Evolutionary conservation across 371 early-diverging fungal species (phyloP), one percentile per base, ranked within the genome.

Genomic region (Rhizopus delemar): DNA sequence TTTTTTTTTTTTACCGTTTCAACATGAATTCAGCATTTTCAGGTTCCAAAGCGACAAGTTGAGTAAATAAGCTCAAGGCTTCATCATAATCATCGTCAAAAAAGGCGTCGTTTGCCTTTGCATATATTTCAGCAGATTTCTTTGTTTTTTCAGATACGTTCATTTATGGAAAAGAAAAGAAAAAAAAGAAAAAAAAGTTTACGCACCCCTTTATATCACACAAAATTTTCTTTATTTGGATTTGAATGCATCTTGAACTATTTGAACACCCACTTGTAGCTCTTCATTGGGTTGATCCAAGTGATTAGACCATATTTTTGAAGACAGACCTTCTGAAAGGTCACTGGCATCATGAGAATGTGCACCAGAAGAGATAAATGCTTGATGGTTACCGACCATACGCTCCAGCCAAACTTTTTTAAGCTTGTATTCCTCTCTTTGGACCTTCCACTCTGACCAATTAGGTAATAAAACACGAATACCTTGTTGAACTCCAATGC

Each of bases 61-160:
- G 66, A 43, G 89, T 80, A 57, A 92, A 95, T 16, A 79, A 70
- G 38, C 78, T 67, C 51, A 93, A 74, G 4, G 96, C 94, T 57
- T 85, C 89, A 35, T 84, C 84, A 67, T 83, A 91, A 57, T 93
- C 85, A 50, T 93, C 90, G 51, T 88, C 84, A 57, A 87, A 71
- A 67, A 93, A 93, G 45, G 93, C 92, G 64, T 87, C 88, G 77
- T 93, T 95, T 38, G 94, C 95, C 53, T 81, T 75, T 5, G 88
- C 81, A 65, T 89, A 93, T 48, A 88, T 80, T 62, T 94, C 90
- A 56, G 91, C 87, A 39, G 88, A 85, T 73, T 80, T 58, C 43
- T 56, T 58, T 11, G 61, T 51, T 36, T 43, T 15, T 35, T 61
- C 49, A 31, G 69, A 43, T 34, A 57, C 35, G 53, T 50, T 66